Base-by-base conservation (phyloP, 306 rosid species). In the Malus sieversii region DNA sequence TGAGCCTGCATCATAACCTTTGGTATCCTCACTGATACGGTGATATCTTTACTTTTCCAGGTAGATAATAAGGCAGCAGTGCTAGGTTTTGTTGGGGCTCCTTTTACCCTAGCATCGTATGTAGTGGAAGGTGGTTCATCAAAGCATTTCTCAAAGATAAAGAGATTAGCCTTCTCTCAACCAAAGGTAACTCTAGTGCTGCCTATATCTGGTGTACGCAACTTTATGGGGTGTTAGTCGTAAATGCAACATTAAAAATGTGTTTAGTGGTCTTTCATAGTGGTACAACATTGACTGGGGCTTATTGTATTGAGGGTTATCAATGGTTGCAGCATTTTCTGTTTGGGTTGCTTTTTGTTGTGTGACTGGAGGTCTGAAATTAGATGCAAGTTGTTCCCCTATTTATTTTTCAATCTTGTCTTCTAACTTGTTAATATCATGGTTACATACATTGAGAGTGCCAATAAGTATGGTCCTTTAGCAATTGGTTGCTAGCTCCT, bases 51-150 rank as follows among this genome's bases (percentile, higher is more conserved):
- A 76, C 81, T 71, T 72, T 82, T 73, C 71, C 89, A 95, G 99
- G 97, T 95, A 70, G 91, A 86, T 86, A 89, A 89, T 77, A 77
- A 87, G 85, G 97, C 97, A 46, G 97, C 97, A 5, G 97, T 92
- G 72, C 90, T 95, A 59, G 98, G 99, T 75, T 95, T 95, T 74
- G 99, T 95, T 4, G 99, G 99, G 35, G 99, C 98, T 80, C 99
- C 99, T 2, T 95, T 95, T 74, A 95, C 99, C 77, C 81, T 95
- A 65, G 99, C 99, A 58, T 95, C 97, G 2, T 95, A 95, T 51
- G 99, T 95, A 74, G 99, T 95, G 33, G 99, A 95, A 85, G 99
- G 99, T 22, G 97, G 99, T 84, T 90, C 99, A 29, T 95, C 99
- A 6, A 95, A 95, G 77, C 90, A 95, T 83, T 95, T 95, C 81